Percentiles rank a stretch among this genome's conserved stretches.
Conservation (phyloP, 2,329 filamentous ascomycete species). For the Canariomyces notabilis region DNA sequence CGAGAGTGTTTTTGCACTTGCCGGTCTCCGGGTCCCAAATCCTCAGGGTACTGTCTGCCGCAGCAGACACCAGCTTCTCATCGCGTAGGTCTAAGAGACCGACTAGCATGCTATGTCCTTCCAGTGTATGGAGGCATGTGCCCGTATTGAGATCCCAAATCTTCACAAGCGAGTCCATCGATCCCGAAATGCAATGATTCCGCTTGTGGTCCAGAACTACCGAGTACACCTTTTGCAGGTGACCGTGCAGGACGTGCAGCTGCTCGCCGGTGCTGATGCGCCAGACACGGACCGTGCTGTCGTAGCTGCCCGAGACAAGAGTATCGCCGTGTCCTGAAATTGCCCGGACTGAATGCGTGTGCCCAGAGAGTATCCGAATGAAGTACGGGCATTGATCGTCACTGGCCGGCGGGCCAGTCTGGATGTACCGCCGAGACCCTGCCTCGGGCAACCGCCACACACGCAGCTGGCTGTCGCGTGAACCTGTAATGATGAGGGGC, state of each 20-base stretch:
- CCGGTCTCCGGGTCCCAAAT: constrained; percentile 97
- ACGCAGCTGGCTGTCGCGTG: constrained; percentile 85
- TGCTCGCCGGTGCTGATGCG: constrained; percentile 92
- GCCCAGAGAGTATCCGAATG: constrained; percentile 77
- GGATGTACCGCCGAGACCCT: constrained; percentile 71
- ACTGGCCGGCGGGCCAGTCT: constrained; percentile 68
- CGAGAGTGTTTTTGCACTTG: constrained; percentile 82
- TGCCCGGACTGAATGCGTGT: constrained; percentile 89
- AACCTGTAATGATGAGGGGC: constrained; percentile 94
- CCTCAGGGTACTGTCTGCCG: constrained; percentile 87
- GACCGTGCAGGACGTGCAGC: constrained; percentile 76
- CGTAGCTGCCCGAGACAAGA: constrained; percentile 95
- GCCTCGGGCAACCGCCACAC: constrained; percentile 90
- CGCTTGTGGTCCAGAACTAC: constrained; percentile 89
- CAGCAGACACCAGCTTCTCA: constrained; percentile 87
- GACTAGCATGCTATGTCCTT: constrained; percentile 88
- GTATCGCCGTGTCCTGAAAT: constrained; percentile 94
- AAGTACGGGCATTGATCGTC: constrained; percentile 90
- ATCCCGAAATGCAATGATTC: constrained; percentile 93
- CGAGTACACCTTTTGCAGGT: constrained; percentile 92
- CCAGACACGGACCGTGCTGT: constrained; percentile 93
- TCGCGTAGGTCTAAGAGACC: constrained; percentile 85
- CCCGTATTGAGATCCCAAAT: constrained; percentile 94
- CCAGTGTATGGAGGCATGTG: constrained; percentile 77
- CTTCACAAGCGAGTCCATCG: constrained; percentile 97